Evolutionary conservation across 2,329 filamentous ascomycete genomes (phyloP).

Genomic region (Ceratocystis variospora): DNA sequence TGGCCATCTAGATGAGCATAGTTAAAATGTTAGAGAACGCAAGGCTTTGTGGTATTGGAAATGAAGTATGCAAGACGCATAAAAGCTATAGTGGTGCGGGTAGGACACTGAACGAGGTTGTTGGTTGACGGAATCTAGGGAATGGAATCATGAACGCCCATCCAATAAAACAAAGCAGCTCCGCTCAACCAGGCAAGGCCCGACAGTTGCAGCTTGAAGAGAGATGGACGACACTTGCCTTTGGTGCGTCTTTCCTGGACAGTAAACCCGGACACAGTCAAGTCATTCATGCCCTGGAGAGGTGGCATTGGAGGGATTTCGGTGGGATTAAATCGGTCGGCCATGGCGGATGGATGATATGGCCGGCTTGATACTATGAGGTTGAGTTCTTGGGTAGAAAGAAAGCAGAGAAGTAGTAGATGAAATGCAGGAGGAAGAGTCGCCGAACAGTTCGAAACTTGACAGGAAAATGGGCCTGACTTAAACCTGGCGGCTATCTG

Average conservation of each 20-base stretch:
- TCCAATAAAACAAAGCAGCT: not conserved
- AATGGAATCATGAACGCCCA: not conserved
- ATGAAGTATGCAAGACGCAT: too few species aligned
- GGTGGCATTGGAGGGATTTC: not conserved
- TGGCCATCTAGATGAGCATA: conserved; percentile 49
- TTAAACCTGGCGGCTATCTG: not conserved
- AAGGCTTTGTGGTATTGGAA: not conserved
- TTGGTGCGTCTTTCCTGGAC: conserved; percentile 17
- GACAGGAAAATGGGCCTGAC: not conserved
- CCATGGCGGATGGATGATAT: conserved; percentile 6
- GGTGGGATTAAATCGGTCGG: conserved; percentile 4
- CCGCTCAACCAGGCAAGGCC: not conserved
- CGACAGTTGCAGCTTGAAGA: not conserved
- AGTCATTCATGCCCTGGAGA: not conserved
- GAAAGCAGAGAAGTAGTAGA: not conserved
- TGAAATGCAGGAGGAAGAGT: not conserved
- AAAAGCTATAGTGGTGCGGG: not conserved
- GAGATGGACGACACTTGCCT: conserved; percentile 3
- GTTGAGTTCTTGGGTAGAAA: not conserved
- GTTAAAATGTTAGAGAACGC: not conserved
- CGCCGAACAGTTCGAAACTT: not conserved
- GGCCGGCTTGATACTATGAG: not conserved
- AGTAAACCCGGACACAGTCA: not conserved
- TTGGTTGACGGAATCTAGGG: not conserved
- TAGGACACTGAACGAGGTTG: not conserved